phyloP scores from a whole-genome alignment of 139 green algal species.

The Dunaliella primolecta region DNA sequence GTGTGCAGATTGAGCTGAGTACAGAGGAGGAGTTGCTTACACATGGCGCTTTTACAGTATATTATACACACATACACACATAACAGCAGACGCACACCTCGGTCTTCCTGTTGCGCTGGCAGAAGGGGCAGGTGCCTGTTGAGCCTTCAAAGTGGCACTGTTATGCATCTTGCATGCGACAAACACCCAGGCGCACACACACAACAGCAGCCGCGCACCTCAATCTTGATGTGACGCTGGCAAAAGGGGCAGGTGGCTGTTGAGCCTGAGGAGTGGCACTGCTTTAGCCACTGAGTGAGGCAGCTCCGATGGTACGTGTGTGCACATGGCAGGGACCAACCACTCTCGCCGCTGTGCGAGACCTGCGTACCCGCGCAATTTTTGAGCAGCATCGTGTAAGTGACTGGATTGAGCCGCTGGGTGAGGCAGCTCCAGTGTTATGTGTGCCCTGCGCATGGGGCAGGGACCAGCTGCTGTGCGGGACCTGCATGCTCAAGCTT shows the following conservation, averaged over 20 bases:
- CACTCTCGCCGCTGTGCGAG: background rate
- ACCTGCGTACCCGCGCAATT: background rate
- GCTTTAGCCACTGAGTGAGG: slow-evolving; percentile 73
- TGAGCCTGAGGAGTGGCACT: slow-evolving; percentile 56
- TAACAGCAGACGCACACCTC: too few species aligned
- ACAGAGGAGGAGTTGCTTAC: too few species aligned
- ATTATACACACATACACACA: too few species aligned
- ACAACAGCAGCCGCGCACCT: too few species aligned
- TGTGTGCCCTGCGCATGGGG: slow-evolving; percentile 68
- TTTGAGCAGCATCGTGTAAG: too few species aligned
- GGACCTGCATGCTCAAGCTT: background rate
- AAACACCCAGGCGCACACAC: too few species aligned
- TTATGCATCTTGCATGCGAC: too few species aligned
- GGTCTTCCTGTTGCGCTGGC: too few species aligned
- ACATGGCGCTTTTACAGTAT: too few species aligned
- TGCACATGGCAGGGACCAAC: slow-evolving; percentile 58
- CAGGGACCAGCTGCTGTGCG: slow-evolving; percentile 37
- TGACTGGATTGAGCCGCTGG: slow-evolving; percentile 77
- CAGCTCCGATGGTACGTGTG: slow-evolving; percentile 75
- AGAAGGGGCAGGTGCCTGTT: too few species aligned
- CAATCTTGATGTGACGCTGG: slow-evolving; percentile 59
- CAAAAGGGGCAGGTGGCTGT: slow-evolving; percentile 74
- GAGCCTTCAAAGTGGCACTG: too few species aligned
- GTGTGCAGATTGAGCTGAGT: too few species aligned
- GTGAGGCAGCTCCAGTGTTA: slow-evolving; percentile 71